phyloP scores from a whole-genome alignment of 768 basidiomycete species.

The Clavulina sp. region DNA sequence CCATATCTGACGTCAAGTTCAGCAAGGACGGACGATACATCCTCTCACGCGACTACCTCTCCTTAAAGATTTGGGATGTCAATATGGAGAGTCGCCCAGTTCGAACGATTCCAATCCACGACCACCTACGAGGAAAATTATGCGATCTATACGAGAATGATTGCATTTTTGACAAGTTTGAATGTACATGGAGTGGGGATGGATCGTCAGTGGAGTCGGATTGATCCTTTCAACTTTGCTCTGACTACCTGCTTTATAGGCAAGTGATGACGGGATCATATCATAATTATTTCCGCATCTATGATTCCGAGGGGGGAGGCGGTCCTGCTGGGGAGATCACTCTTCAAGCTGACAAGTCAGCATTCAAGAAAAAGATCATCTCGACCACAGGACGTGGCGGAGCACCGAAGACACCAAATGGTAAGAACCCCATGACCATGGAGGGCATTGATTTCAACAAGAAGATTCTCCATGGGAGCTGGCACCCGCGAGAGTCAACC shows the following conservation, averaged over 20 bases:
- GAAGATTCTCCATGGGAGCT: slow-evolving; percentile 90
- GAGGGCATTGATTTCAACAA: slow-evolving; percentile 87
- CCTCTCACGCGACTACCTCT: slow-evolving; percentile 89
- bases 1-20: slow-evolving; percentile 99
- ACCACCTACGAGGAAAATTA: slow-evolving; percentile 90
- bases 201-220: slow-evolving; percentile 43
- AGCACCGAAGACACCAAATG: slow-evolving; percentile 50
- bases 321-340: slow-evolving; percentile 57
- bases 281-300: slow-evolving; percentile 99
- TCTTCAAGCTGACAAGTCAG: slow-evolving; percentile 95
- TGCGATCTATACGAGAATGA: slow-evolving; percentile 99
- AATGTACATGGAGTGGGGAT: slow-evolving; percentile 95
- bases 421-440: slow-evolving; percentile 69
- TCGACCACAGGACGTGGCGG: too few relatives aligned
- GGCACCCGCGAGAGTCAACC: slow-evolving; percentile 97
- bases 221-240: slow-evolving; percentile 8
- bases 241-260: slow-evolving; percentile 29
- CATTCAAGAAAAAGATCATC: slow-evolving; percentile 99
- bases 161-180: slow-evolving; percentile 99
- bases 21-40: slow-evolving; percentile 95
- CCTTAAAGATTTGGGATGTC: slow-evolving; percentile 98
- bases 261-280: slow-evolving; percentile 98
- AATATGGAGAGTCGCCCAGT: slow-evolving; percentile 96
- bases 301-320: slow-evolving; percentile 65
- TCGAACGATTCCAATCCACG: slow-evolving; percentile 97